Percentiles rank a stretch among this genome's conserved stretches.
Evolutionary conservation across 495 filamentous ascomycete species (phyloP).

Genomic region (Collariella sp.): DNA sequence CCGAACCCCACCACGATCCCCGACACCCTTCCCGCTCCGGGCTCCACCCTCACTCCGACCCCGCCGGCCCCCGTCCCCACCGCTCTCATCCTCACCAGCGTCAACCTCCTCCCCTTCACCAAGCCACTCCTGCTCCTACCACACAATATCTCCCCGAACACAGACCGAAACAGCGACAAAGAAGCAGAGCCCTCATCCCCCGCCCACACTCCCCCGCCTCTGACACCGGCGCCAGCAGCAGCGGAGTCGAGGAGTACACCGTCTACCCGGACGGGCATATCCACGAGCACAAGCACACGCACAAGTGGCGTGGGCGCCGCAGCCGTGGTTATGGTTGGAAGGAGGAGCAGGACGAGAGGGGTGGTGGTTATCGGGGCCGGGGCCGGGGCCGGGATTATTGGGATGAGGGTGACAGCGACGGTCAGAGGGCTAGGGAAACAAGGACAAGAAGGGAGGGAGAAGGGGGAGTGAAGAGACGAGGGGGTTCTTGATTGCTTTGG

Average conservation of each 20-base stretch:
- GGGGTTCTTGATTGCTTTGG: conserved; percentile 1
- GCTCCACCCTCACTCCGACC: neutral
- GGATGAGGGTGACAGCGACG: neutral
- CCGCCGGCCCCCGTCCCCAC: neutral
- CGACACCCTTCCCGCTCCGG: neutral
- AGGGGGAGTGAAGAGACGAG: conserved; percentile 1
- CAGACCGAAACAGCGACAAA: neutral
- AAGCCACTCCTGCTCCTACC: neutral
- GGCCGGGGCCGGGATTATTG: neutral
- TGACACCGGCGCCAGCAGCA: neutral
- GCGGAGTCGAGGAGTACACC: conserved; percentile 2
- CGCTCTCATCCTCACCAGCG: neutral
- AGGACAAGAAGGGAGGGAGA: neutral
- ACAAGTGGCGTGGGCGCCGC: no score
- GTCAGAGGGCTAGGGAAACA: neutral
- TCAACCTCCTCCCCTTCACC: neutral
- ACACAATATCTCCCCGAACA: no score
- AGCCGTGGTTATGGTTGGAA: no score
- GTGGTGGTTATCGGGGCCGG: neutral
- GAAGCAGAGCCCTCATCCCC: neutral
- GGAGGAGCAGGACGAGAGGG: no score
- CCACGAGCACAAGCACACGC: neutral
- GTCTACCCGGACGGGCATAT: conserved; percentile 5
- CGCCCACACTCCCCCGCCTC: neutral
- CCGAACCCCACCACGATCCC: neutral